A percentile compares a stretch with the other conserved stretches of the same genome.
phyloP scores from a whole-genome alignment of 164 flowering plant species.

The Nelumbo lutea region DNA sequence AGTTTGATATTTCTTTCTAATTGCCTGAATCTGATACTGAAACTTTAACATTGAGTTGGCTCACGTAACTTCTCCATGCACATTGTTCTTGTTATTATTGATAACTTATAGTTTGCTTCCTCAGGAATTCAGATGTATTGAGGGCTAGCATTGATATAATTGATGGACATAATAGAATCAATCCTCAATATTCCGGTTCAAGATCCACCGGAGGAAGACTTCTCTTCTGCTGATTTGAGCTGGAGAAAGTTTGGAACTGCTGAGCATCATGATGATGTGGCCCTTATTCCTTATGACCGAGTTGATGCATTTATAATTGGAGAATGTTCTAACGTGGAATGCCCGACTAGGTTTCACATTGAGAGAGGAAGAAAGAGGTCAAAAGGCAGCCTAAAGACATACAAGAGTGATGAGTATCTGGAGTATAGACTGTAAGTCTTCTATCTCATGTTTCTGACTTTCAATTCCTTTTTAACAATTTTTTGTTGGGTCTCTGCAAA shows the following conservation, averaged over 20 bases:
- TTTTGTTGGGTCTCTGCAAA: neutral
- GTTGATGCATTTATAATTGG: conserved; percentile 85
- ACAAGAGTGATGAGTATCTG: conserved; percentile 79
- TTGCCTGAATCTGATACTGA: too few relatives aligned
- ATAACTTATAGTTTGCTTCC: neutral
- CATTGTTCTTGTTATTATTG: neutral
- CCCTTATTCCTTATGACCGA: conserved; percentile 75
- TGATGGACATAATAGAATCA: conserved; percentile 62
- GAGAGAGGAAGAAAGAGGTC: conserved; percentile 80
- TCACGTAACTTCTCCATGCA: neutral
- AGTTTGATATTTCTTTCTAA: too few relatives aligned
- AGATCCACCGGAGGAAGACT: conserved; percentile 77
- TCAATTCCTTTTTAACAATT: neutral
- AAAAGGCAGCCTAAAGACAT: conserved; percentile 66
- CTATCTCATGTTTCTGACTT: neutral
- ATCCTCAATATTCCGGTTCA: conserved; percentile 57
- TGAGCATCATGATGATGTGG: conserved; percentile 81
- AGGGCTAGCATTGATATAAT: neutral
- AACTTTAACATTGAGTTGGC: too few relatives aligned
- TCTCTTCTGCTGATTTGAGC: conserved; percentile 66
- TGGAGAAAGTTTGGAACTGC: conserved; percentile 73
- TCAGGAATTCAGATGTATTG: neutral
- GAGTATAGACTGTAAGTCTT: conserved; percentile 73
- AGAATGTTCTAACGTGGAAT: conserved; percentile 75
- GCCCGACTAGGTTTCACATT: conserved; percentile 87